Percentiles rank a stretch among this genome's conserved stretches.
These are phyloP conservation scores for Ceratopteris richardii DNA, from an alignment of 75 land plant species.

Conservation along the genomic window DNA sequence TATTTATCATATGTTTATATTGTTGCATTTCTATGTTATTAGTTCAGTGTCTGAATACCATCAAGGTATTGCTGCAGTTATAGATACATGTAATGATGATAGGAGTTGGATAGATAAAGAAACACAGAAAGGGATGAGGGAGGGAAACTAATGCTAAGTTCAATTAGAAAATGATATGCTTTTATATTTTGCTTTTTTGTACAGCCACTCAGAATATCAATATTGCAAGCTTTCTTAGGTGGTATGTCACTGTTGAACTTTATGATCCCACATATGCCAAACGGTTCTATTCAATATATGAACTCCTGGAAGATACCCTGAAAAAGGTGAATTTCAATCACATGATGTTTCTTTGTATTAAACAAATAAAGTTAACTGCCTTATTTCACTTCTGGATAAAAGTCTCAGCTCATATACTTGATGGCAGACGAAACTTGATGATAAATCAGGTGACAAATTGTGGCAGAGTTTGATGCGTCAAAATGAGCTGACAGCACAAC, in stretches of 20 bases:
- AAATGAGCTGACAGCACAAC: conserved; percentile 77
- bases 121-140: no score
- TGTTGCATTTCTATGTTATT: no score
- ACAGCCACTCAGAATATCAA: conserved; percentile 71
- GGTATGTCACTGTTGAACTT: conserved; percentile 91
- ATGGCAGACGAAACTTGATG: conserved; percentile 2
- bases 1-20: no score
- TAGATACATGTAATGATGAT: no score
- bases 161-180: no score
- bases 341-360: neutral
- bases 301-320: conserved; percentile 74
- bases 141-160: no score
- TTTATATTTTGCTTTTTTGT: no score
- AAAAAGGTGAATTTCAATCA: conserved; percentile 37
- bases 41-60: no score
- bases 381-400: no score
- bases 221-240: conserved; percentile 89
- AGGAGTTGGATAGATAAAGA: no score
- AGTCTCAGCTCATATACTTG: neutral
- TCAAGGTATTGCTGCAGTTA: no score
- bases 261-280: conserved; percentile 78
- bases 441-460: conserved; percentile 54
- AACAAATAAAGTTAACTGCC: no score
- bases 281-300: conserved; percentile 76
- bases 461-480: conserved; percentile 92